Base-by-base conservation (phyloP, 2,329 filamentous ascomycete genomes). In the Venturia oleaginea region DNA sequence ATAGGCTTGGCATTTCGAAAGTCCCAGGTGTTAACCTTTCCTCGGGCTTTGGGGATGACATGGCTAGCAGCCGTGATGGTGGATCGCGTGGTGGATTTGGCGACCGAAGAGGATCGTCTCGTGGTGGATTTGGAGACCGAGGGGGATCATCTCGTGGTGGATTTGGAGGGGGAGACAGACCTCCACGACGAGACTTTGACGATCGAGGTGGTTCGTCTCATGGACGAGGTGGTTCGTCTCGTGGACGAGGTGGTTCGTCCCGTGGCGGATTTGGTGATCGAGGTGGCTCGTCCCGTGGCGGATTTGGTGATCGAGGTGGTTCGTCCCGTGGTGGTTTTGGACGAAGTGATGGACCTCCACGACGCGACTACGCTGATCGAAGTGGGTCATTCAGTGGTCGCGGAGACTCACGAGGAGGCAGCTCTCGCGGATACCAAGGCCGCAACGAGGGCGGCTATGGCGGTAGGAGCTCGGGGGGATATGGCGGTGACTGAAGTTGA, bases 71-170 rank as follows among this genome's bases (percentile, higher is more conserved):
- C 63, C 34, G 46, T 38, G 76, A 81, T 62, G 83, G 83, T 15
- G 38, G 13, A 61, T 24, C 46, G 7, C 46, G 22, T 27, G 74
- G 76, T 65, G 78, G 77, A 32, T 80, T 78, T 65, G 78, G 79
- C 62, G 84, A 81, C 66, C 82, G 86, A 68, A 85, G 85, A 62
- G 83, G 83, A 59, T 82, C 84, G 60, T 24, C 46, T 3, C 46
- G 46, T 27, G 74, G 76, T 66, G 78, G 77, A 27, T 80, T 78
- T 65, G 78, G 79, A 67, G 77, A 72, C 61, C 84, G 84, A 64
- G 82, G 82, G 67, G 79, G 82, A 61, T 68, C 69, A 13, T 69
- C 70, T 13, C 30, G 59, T 19, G 43, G 61, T 40, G 71, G 73
- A 19, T 70, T 68, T 57, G 54, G 54, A 27, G 63, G 63, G 2